Conservation (phyloP, 2,329 filamentous ascomycete genomes). For the Juglanconis sp. region DNA sequence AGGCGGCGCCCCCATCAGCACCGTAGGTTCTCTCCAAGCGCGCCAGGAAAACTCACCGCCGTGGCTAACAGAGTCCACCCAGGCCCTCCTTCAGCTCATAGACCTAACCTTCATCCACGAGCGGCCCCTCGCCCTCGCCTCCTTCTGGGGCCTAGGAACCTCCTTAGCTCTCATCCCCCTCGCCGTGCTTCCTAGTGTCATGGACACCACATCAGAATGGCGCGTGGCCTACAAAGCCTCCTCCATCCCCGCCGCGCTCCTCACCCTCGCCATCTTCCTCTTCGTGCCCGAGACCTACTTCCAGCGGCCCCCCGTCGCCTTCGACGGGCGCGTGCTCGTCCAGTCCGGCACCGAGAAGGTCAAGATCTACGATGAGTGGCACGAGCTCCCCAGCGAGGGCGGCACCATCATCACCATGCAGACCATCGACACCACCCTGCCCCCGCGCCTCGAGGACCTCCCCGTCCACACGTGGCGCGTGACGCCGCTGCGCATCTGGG, state of each 20-base stretch:
- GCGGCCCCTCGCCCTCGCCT: conserved; percentile 30
- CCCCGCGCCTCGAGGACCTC: neutral
- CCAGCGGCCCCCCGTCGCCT: conserved; percentile 36
- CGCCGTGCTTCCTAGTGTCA: conserved; percentile 26
- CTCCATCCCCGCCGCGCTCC: conserved; percentile 24
- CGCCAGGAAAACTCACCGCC: neutral
- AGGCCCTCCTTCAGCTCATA: conserved; percentile 34
- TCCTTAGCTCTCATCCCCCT: conserved; percentile 25
- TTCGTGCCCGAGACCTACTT: conserved; percentile 38
- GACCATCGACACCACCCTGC: conserved; percentile 13
- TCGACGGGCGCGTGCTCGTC: conserved; percentile 36
- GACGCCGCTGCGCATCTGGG: conserved; percentile 7
- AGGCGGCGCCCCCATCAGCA: conserved; percentile 29
- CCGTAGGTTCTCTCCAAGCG: conserved; percentile 19
- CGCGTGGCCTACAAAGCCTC: conserved; percentile 30
- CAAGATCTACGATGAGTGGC: conserved; percentile 33
- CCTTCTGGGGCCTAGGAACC: conserved; percentile 31
- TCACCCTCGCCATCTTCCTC: conserved; percentile 28
- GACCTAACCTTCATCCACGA: conserved; percentile 38
- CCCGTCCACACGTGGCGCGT: conserved; percentile 9
- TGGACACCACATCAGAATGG: conserved; percentile 28
- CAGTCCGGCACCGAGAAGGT: conserved; percentile 37
- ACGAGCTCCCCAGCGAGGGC: conserved; percentile 21
- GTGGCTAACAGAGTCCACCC: neutral
- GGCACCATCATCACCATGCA: neutral